A percentile compares a stretch with the other conserved stretches of the same genome.
Evolutionary conservation across 257 asterid genomes (phyloP).

Genomic region (Solanum virginianum): DNA sequence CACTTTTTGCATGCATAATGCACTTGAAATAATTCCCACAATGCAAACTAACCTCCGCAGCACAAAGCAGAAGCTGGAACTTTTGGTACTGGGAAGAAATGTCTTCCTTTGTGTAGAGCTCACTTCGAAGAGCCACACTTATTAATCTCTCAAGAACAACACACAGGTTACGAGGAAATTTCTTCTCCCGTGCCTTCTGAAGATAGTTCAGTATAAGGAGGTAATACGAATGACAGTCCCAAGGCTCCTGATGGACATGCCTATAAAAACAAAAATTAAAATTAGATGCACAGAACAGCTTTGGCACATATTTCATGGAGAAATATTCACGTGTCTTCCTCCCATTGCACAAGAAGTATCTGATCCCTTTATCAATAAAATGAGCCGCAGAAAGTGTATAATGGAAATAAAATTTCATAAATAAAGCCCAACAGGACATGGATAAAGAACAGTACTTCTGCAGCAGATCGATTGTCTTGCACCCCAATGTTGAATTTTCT

Average conservation of each 20-base stretch:
- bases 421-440: background rate
- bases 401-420: background rate
- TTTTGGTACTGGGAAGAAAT: constrained; percentile 28
- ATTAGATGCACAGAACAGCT: background rate
- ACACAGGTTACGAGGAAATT: constrained; percentile 54
- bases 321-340: background rate
- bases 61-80: constrained; percentile 77
- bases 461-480: constrained; percentile 36
- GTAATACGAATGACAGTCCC: constrained; percentile 69
- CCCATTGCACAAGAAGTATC: background rate
- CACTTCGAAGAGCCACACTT: constrained; percentile 43
- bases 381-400: background rate
- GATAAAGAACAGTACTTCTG: constrained; percentile 46
- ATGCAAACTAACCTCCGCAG: constrained; percentile 80
- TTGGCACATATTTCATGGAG: background rate
- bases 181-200: constrained; percentile 68
- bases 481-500: constrained; percentile 29
- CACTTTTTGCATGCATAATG: constrained; percentile 42
- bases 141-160: constrained; percentile 47
- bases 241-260: constrained; percentile 81
- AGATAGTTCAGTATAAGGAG: constrained; percentile 59
- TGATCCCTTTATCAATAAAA: background rate
- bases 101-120: constrained; percentile 15
- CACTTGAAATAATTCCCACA: constrained; percentile 47
- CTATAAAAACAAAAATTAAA: constrained; percentile 27